Percentiles rank a stretch among this genome's conserved stretches.
These are phyloP conservation scores for Wickerhamiella alocasiicola DNA, from an alignment of 805 yeast species.

Conservation along the genomic window DNA sequence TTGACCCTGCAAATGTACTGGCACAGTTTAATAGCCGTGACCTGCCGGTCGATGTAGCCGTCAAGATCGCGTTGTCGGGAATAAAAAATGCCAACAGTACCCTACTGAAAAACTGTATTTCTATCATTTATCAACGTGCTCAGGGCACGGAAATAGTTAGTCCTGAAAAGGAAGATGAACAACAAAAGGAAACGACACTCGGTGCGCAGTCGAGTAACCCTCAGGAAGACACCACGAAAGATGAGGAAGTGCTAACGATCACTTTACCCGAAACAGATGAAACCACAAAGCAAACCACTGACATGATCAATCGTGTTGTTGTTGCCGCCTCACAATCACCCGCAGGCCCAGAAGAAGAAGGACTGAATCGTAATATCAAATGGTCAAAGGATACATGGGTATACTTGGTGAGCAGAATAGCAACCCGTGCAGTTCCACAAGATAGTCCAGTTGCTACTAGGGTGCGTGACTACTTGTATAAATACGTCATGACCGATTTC, in stretches of 20 bases:
- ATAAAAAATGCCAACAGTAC: slow-evolving; percentile 41
- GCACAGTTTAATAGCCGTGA: slow-evolving; percentile 57
- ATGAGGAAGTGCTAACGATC: neutral
- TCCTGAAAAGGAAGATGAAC: slow-evolving; percentile 22
- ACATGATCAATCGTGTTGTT: neutral
- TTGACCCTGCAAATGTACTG: slow-evolving; percentile 47
- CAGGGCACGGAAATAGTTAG: slow-evolving; percentile 32
- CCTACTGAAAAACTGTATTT: slow-evolving; percentile 50
- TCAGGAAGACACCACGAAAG: slow-evolving; percentile 11
- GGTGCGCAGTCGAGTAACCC: neutral
- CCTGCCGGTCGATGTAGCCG: slow-evolving; percentile 52
- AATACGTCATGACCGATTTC: slow-evolving; percentile 61
- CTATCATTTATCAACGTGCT: slow-evolving; percentile 58
- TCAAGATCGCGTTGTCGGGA: slow-evolving; percentile 52
- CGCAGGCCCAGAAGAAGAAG: slow-evolving; percentile 3
- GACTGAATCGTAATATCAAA: neutral
- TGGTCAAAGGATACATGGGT: slow-evolving; percentile 70
- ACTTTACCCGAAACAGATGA: slow-evolving; percentile 19
- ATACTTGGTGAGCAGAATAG: slow-evolving; percentile 56
- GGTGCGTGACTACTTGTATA: slow-evolving; percentile 58
- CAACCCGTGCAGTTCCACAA: slow-evolving; percentile 59
- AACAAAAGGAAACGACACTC: slow-evolving; percentile 6
- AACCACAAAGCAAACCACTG: slow-evolving; percentile 24
- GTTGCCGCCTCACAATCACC: neutral
- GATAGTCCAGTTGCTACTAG: slow-evolving; percentile 30